Conservation (phyloP, 2,329 filamentous ascomycete species). For the Penicillium sp. region DNA sequence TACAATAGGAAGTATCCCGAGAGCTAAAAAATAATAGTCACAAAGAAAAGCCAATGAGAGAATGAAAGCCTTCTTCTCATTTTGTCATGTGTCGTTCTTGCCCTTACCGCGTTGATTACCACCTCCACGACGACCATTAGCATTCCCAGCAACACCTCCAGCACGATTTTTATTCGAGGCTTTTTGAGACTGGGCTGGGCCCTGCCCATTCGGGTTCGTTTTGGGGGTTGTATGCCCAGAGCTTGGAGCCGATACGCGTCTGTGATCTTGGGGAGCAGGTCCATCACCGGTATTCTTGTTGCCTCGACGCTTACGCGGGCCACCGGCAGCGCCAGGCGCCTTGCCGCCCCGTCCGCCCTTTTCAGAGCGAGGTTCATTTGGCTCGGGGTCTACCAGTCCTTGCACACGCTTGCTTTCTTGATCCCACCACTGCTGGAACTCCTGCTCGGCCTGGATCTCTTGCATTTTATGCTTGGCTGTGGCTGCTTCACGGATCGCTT, state of each 20-base stretch:
- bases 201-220: constrained; percentile 15
- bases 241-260: background rate
- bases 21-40: background rate
- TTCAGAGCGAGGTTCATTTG: constrained; percentile 12
- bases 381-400: constrained; percentile 29
- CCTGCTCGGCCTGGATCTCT: constrained; percentile 95
- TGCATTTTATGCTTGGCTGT: constrained; percentile 79
- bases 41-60: background rate
- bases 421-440: constrained; percentile 71
- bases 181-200: constrained; percentile 10
- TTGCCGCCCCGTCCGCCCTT: constrained; percentile 20
- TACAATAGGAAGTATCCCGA: background rate
- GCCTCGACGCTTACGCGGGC: constrained; percentile 19
- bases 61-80: background rate
- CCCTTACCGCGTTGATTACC: constrained; percentile 19
- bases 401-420: constrained; percentile 40
- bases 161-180: constrained; percentile 12
- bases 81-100: constrained; percentile 14
- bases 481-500: constrained; percentile 74
- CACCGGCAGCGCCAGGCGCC: constrained; percentile 6
- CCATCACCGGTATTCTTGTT: constrained; percentile 14
- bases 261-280: constrained; percentile 5
- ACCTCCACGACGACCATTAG: constrained; percentile 26
- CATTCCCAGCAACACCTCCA: constrained; percentile 5
- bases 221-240: constrained; percentile 6